Evolutionary conservation across 23 red algal species (phyloP), one percentile per base, ranked within the genome.

Genomic region (Agarophyton chilense): DNA sequence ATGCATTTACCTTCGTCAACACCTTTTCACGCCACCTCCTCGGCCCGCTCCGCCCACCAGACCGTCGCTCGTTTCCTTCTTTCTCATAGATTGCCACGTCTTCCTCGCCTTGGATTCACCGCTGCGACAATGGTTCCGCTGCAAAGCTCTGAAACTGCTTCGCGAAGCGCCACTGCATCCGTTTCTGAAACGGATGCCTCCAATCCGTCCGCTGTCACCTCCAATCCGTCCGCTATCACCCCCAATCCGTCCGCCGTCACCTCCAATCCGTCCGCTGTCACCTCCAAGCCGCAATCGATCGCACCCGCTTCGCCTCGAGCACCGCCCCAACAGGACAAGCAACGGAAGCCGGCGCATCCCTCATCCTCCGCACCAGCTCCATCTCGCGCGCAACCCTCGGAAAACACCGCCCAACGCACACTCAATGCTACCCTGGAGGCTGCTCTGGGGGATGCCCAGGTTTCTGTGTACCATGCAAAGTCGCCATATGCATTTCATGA

Each of bases 401-500:
- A 70, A 17, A 8, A 19, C 6, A 40, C 35, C 34, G 34, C 64
- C 35, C 38, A 40, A 16, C 21, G 40, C 34, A 40, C 21, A 36
- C 19, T 70, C 1, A 70, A 70, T n/a, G n/a, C n/a, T n/a, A n/a
- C 44, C 44, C 44, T 47, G 7, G 44, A 6, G 41, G 18, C 36
- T 33, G 68, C 68, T 2, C 33, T 74, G 41, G 39, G 25, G 36
- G 0, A 74, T 4, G 12, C 68, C 19, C 11, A 80, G 18, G 32
- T 80, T 7, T 21, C 51, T 0, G 46, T 58, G 5, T 39, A 50
- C 9, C 72, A 91, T 19, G 52, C 82, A 25, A 67, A 67, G 55
- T 66, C 55, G 19, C 88, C 88, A 1, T 91, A 91, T 57, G 32
- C 51, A 17, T 73, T 91, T 19, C 49, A 51, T 29, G 88, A 74